These are phyloP conservation scores for Rhizoclosmatium sp. DNA, from an alignment of 192 early-diverging fungal species.

Conservation along the genomic window DNA sequence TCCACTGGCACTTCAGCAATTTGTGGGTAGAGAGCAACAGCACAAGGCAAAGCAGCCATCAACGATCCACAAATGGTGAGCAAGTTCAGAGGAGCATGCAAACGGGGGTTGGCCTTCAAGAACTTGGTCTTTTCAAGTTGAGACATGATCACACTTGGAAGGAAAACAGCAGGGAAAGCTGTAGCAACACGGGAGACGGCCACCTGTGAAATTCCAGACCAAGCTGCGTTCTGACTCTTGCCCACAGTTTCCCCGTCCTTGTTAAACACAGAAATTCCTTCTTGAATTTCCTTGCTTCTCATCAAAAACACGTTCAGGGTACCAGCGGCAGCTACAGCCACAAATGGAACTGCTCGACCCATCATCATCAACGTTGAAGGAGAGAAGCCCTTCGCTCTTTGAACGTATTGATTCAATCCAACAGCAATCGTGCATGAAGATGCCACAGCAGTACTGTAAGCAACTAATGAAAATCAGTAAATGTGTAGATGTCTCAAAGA, in stretches of 20 bases:
- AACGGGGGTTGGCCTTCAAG: conserved; percentile 60
- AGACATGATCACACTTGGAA: conserved; percentile 75
- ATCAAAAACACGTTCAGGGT: conserved; percentile 85
- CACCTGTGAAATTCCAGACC: conserved; percentile 74
- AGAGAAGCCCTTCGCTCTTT: conserved; percentile 47
- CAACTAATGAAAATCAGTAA: conserved; percentile 54
- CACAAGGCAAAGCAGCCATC: conserved; percentile 77
- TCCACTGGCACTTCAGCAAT: conserved; percentile 64
- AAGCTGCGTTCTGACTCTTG: conserved; percentile 72
- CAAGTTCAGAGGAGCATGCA: conserved; percentile 70
- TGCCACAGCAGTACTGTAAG: conserved; percentile 77
- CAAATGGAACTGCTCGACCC: conserved; percentile 68
- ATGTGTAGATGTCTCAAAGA: neutral
- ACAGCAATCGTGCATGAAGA: conserved; percentile 81
- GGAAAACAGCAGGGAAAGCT: conserved; percentile 73
- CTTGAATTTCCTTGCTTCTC: conserved; percentile 79
- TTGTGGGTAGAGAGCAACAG: conserved; percentile 83
- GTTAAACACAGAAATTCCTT: conserved; percentile 80
- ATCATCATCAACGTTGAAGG: conserved; percentile 45
- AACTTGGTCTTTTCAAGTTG: conserved; percentile 69
- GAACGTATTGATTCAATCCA: conserved; percentile 71
- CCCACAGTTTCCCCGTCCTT: conserved; percentile 70
- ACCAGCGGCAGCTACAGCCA: conserved; percentile 81
- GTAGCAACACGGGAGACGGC: conserved; percentile 81
- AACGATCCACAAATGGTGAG: conserved; percentile 70